phyloP scores from a whole-genome alignment of 2,329 filamentous ascomycete genomes.

The Grosmannia huntii region DNA sequence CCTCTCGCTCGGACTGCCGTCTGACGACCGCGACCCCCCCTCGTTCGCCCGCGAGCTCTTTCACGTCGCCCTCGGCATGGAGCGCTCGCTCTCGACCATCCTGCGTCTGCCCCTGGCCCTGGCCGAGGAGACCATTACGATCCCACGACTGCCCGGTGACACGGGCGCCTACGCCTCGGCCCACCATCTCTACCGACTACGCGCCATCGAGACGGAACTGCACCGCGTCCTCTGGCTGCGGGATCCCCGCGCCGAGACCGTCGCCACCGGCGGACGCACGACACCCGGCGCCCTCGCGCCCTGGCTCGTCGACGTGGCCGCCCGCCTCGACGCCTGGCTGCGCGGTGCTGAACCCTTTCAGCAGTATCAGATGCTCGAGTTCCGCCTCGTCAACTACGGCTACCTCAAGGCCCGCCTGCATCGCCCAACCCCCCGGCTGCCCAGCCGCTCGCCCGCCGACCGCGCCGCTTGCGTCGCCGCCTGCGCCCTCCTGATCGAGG shows the following conservation, averaged over 20 bases:
- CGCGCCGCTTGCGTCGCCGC: not conserved
- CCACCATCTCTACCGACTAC: not conserved
- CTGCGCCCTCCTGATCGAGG: conserved; percentile 1
- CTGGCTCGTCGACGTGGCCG: not conserved
- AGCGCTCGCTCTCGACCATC: not conserved
- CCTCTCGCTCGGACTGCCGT: not conserved
- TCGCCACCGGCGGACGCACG: not conserved
- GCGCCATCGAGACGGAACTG: not conserved
- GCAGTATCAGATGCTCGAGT: not conserved
- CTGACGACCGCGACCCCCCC: not conserved
- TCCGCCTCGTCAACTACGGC: not conserved
- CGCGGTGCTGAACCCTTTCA: not conserved
- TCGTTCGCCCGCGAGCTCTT: not conserved
- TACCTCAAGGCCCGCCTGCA: not conserved
- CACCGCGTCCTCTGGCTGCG: conserved; percentile 2
- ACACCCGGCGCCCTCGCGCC: not conserved
- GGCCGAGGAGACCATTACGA: not conserved
- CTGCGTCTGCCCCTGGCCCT: not conserved
- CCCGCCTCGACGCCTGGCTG: not conserved
- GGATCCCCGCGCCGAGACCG: not conserved
- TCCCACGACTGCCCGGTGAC: not conserved
- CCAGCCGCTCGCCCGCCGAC: not conserved
- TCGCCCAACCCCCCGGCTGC: not conserved
- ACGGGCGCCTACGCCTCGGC: not conserved
- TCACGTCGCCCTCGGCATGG: not conserved